Evolutionary conservation across 2,329 filamentous ascomycete species (phyloP).

Genomic region (Corinectria fuckeliana): DNA sequence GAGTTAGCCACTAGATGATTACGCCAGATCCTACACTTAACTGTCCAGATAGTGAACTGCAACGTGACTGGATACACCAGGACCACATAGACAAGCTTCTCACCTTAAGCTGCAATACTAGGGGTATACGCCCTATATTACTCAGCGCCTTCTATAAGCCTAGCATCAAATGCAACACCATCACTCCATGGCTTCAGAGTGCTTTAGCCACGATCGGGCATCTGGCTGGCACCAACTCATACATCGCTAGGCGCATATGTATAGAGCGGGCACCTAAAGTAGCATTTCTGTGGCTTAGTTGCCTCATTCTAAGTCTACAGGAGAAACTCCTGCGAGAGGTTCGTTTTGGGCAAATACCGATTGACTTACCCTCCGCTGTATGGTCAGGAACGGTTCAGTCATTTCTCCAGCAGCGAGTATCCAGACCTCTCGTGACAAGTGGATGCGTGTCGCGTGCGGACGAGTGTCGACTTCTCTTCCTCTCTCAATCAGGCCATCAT

Average conservation of each 20-base stretch:
- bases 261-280: constrained; percentile 13
- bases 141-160: constrained; percentile 39
- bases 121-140: constrained; percentile 34
- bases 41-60: neutral
- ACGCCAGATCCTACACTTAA: neutral
- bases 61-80: neutral
- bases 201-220: constrained; percentile 33
- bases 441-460: constrained; percentile 33
- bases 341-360: constrained; percentile 32
- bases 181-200: constrained; percentile 40
- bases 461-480: constrained; percentile 40
- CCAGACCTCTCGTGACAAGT: constrained; percentile 9
- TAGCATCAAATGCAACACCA: constrained; percentile 37
- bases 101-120: constrained; percentile 34
- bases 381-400: constrained; percentile 39
- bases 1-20: neutral
- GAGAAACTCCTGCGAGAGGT: constrained; percentile 27
- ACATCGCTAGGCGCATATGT: constrained; percentile 32
- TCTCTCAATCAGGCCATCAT: constrained; percentile 32
- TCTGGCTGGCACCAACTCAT: constrained; percentile 17
- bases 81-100: constrained; percentile 31
- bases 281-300: constrained; percentile 40
- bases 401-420: constrained; percentile 37
- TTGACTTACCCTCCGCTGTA: constrained; percentile 37
- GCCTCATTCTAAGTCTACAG: constrained; percentile 29